Conservation (phyloP, 805 yeast species). For the Hanseniaspora lachancei region DNA sequence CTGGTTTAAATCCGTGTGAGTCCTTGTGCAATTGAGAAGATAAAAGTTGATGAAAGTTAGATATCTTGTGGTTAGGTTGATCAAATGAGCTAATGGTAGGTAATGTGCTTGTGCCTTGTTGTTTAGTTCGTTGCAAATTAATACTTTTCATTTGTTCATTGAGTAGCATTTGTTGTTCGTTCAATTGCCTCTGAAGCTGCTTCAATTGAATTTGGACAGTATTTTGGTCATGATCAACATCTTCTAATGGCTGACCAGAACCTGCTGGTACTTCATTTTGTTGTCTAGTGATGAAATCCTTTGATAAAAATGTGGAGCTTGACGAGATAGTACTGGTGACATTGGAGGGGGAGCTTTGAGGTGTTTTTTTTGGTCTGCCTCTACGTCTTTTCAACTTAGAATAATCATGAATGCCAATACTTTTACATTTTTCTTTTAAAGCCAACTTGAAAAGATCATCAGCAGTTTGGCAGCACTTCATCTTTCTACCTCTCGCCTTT, state of each 20-base stretch:
- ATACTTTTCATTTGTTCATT: constrained; percentile 6
- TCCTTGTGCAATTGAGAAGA: neutral
- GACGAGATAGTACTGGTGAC: neutral
- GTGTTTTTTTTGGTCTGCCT: constrained; percentile 10
- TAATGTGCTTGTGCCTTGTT: neutral
- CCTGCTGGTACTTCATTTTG: constrained; percentile 3
- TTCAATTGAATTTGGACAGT: constrained; percentile 2
- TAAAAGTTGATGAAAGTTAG: neutral
- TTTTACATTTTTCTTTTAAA: constrained; percentile 3
- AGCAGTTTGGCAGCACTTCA: constrained; percentile 11
- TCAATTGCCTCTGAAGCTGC: constrained; percentile 5
- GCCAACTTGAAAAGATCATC: constrained; percentile 10
- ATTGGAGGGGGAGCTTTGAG: neutral
- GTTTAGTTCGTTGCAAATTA: neutral
- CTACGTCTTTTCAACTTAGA: constrained; percentile 8
- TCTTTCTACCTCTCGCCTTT: constrained; percentile 11
- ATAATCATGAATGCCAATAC: constrained; percentile 7
- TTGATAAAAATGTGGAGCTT: neutral
- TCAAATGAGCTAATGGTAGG: neutral
- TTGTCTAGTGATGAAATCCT: neutral
- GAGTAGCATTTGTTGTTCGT: neutral
- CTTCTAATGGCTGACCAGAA: neutral
- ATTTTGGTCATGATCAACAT: neutral
- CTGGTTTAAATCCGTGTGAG: neutral
- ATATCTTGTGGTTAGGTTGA: neutral